These are phyloP conservation scores for Nakazawaea sp. DNA, from an alignment of 805 yeast species.

Conservation along the genomic window DNA sequence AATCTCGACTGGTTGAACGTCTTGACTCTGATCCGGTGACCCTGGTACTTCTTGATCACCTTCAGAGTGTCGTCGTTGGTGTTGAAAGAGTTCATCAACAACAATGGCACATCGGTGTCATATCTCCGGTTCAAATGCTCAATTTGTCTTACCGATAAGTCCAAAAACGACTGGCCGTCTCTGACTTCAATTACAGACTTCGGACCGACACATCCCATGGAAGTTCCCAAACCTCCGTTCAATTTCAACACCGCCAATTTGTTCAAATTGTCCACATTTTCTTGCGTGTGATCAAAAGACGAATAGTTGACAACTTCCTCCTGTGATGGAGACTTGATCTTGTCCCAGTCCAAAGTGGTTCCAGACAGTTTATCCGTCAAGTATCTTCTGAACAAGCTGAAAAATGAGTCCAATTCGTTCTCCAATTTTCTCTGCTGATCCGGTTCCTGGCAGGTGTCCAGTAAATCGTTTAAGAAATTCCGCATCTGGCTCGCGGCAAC, in stretches of 20 bases:
- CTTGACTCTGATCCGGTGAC: constrained; percentile 90
- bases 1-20: constrained; percentile 97
- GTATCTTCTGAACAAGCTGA: constrained; percentile 88
- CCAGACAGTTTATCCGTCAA: constrained; percentile 84
- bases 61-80: constrained; percentile 94
- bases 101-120: constrained; percentile 90
- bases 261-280: constrained; percentile 43
- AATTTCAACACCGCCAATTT: constrained; percentile 93
- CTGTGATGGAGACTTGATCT: constrained; percentile 83
- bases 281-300: constrained; percentile 32
- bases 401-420: constrained; percentile 89
- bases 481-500: constrained; percentile 98
- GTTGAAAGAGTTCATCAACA: constrained; percentile 97
- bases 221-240: constrained; percentile 98
- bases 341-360: constrained; percentile 86
- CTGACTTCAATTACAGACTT: constrained; percentile 97
- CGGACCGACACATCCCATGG: constrained; percentile 99
- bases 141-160: constrained; percentile 92
- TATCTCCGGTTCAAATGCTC: constrained; percentile 87
- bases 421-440: constrained; percentile 58
- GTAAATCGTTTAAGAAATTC: constrained; percentile 83
- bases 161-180: constrained; percentile 96
- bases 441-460: constrained; percentile 66
- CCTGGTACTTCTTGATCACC: constrained; percentile 92
- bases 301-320: constrained; percentile 85